phyloP scores from a whole-genome alignment of 2,329 filamentous ascomycete genomes.

The Pseudocercospora eumusae region DNA sequence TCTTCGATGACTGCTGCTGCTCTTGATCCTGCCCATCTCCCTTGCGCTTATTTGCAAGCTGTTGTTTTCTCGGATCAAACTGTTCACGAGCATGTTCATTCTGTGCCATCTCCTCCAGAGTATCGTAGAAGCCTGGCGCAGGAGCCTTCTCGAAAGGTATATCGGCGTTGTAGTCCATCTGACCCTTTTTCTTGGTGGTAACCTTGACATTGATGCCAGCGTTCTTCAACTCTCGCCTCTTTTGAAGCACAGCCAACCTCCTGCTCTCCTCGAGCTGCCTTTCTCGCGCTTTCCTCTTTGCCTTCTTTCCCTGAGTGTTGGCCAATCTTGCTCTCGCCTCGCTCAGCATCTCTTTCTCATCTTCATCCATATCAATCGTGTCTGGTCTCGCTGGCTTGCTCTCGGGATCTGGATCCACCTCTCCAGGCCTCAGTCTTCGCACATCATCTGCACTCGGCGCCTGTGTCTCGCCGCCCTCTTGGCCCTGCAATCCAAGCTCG shows the following conservation, averaged over 20 bases:
- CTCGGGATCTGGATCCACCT: slow-evolving; percentile 96
- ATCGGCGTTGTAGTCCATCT: slow-evolving; percentile 99
- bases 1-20: slow-evolving; percentile 72
- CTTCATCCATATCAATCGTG: slow-evolving; percentile 96
- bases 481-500: slow-evolving; percentile 78
- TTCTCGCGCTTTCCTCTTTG: slow-evolving; percentile 94
- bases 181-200: slow-evolving; percentile 82
- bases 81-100: slow-evolving; percentile 83
- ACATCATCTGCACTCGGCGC: slow-evolving; percentile 93
- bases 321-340: slow-evolving; percentile 94
- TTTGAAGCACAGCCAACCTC: slow-evolving; percentile 85
- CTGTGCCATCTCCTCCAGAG: slow-evolving; percentile 71
- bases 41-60: slow-evolving; percentile 88
- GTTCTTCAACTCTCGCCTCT: slow-evolving; percentile 93
- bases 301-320: slow-evolving; percentile 98
- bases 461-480: slow-evolving; percentile 79
- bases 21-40: slow-evolving; percentile 80
- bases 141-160: slow-evolving; percentile 96
- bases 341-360: slow-evolving; percentile 99
- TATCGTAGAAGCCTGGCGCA: slow-evolving; percentile 89
- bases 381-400: slow-evolving; percentile 93
- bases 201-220: slow-evolving; percentile 98
- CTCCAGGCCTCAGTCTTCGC: slow-evolving; percentile 75
- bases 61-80: slow-evolving; percentile 91
- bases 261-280: slow-evolving; percentile 93